A percentile compares a stretch with the other conserved stretches of the same genome.
Conservation (phyloP, 192 early-diverging fungal species). For the Phlyctochytrium planicorne region DNA sequence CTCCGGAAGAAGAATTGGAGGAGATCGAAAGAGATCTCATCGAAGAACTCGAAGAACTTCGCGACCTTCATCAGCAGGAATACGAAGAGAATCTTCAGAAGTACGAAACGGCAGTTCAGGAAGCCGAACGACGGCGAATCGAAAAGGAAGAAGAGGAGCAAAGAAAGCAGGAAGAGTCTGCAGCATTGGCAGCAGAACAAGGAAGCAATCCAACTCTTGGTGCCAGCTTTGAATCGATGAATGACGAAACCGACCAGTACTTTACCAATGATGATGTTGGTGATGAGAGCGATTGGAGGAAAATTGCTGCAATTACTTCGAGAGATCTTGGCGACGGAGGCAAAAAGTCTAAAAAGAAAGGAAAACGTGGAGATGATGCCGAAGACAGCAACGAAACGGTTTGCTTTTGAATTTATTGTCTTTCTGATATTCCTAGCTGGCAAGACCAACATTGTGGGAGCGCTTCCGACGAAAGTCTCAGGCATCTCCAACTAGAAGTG, state of each 20-base stretch:
- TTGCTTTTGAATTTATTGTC: too few species aligned
- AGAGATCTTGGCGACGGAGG: too few species aligned
- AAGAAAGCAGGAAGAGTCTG: neutral
- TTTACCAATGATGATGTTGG: neutral
- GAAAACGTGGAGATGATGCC: constrained; percentile 17
- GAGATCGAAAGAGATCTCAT: constrained; percentile 14
- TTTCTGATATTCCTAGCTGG: too few species aligned
- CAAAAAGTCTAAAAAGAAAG: constrained; percentile 14
- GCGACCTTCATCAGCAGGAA: constrained; percentile 24
- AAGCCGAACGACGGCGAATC: constrained; percentile 17
- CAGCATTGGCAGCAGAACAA: neutral
- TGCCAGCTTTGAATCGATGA: neutral
- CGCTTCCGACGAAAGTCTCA: too few species aligned
- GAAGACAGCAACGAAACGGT: too few species aligned
- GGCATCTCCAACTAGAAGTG: too few species aligned
- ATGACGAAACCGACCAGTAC: neutral
- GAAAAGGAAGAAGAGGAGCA: constrained; percentile 12
- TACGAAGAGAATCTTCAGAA: constrained; percentile 8
- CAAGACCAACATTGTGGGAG: too few species aligned
- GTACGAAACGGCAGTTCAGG: constrained; percentile 15
- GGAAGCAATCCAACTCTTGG: neutral
- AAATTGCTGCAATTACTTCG: too few species aligned
- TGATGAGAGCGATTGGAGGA: constrained; percentile 2
- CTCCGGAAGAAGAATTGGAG: constrained; percentile 17
- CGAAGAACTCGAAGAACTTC: constrained; percentile 22